phyloP scores from a whole-genome alignment of 495 filamentous ascomycete species.

The Trichoderma reesei region DNA sequence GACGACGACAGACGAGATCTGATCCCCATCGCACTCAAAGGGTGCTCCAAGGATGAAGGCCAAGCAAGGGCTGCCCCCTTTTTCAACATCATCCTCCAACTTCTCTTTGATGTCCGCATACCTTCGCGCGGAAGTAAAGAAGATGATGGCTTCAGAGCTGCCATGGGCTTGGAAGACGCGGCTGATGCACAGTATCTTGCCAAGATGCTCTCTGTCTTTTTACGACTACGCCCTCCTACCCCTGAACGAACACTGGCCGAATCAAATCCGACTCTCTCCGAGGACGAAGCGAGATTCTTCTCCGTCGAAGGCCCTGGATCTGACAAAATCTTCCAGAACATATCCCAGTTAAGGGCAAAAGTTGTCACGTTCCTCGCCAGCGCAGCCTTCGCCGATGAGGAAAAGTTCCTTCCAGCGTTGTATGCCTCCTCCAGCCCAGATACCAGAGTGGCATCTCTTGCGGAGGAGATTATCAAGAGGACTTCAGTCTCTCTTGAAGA shows the following conservation, averaged over 20 bases:
- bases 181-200: conserved; percentile 68
- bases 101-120: conserved; percentile 60
- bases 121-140: conserved; percentile 69
- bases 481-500: conserved; percentile 64
- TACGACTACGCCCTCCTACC: conserved; percentile 2
- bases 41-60: conserved; percentile 57
- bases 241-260: conserved; percentile 23
- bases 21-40: conserved; percentile 60
- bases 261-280: conserved; percentile 58
- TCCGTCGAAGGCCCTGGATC: conserved; percentile 56
- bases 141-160: conserved; percentile 55
- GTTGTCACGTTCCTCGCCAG: conserved; percentile 65
- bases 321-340: conserved; percentile 45
- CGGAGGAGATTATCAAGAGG: conserved; percentile 78
- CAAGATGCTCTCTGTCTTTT: conserved; percentile 12
- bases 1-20: conserved; percentile 43
- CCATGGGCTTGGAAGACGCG: conserved; percentile 50
- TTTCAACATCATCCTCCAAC: conserved; percentile 74
- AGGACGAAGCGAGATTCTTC: conserved; percentile 66
- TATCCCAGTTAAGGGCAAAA: conserved; percentile 26
- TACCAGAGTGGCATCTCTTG: conserved; percentile 66
- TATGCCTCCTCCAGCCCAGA: conserved; percentile 76
- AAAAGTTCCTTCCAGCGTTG: conserved; percentile 74
- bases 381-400: conserved; percentile 69
- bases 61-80: conserved; percentile 57